Evolutionary conservation across 306 rosid genomes (phyloP), one percentile per base, ranked within the genome.

Genomic region (Begonia masoniana): DNA sequence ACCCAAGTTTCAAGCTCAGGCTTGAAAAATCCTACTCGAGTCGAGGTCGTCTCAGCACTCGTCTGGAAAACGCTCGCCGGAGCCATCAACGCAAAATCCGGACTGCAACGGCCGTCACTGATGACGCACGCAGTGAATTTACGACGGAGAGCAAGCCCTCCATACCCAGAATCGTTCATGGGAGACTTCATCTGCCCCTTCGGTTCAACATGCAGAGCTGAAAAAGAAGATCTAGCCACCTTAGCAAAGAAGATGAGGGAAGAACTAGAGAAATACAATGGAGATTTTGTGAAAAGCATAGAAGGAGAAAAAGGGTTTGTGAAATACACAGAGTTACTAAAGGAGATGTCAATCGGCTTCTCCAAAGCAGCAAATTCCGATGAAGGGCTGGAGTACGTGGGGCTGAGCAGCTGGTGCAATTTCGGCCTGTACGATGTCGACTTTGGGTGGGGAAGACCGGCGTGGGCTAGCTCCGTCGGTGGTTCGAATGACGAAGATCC

Each of bases 341-440:
- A 45, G 15, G 14, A 12, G 4, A 45, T 45, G 49, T 10, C 49
- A 12, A 6, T 10, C 13, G 15, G 49, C 15, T 45, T 45, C 15
- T 10, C 13, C 49, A 45, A 10, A 6, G 15, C 13, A 3, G 49
- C 49, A 12, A 45, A 45, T 12, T 45, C 49, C 13, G 15, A n/a
- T 10, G 49, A 45, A 45, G 49, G 49, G 7, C 7, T 45, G 15
- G 49, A 45, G 49, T 45, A 45, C 15, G 49, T n/a, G 13, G 49
- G 49, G 49, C 15, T 45, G 15, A 45, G 49, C 49, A 45, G 49
- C 49, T 45, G 49, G 49, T 45, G 49, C 15, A 45, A 45, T 45
- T 45, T 45, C 15, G 49, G 49, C 4, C 49, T 45, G 15, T 45
- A 45, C 15, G 49, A 45, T 4, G 14, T 45, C n/a, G 49, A 45